Evolutionary conservation across 2,329 filamentous ascomycete species (phyloP), one percentile per base, ranked within the genome.

Genomic region (Tolypocladium cylindrosporum): DNA sequence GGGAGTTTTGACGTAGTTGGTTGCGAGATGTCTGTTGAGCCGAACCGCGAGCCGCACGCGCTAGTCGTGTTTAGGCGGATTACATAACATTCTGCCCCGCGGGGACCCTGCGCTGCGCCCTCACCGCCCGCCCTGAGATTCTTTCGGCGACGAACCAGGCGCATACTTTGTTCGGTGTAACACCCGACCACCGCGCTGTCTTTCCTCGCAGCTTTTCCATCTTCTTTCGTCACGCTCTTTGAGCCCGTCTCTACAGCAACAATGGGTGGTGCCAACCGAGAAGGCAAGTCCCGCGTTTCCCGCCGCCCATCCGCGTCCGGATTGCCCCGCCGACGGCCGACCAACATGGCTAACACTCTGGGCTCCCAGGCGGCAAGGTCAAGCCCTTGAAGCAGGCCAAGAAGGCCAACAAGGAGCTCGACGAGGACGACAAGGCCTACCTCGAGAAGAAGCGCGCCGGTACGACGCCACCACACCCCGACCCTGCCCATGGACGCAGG

Each of bases 321-420:
- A 31, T 31, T 36, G 34, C 7, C 24, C 19, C 16, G 13, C 34
- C 36, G 45, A 7, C 19, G 10, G 13, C 34, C 36, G 45, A 7
- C 24, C 24, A 34, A 7, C 24, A n/a, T 34, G 1, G 27, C 48
- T 52, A 36, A 52, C 48, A 2, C 19, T 36, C 31, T 21, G 31
- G 16, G 27, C 21, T 4, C 21, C n/a, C 62, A 92, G 89, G 88
- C 73, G 89, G 89, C 80, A 92, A 91, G 81, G 84, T 78, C 66
- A 91, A 91, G 83, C 89, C 89, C 66, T 79, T 91, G 75, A 97
- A 96, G 87, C 83, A 88, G 65, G 80, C 90, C 61, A 97, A 96
- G 86, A 95, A 93, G 83, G 81, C 83, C 57, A 79, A 81, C 71
- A 88, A 87, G 75, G 91, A 96, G 1, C 74, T 92, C 59, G 92